Base-by-base conservation (phyloP, 164 flowering plant genomes). In the Protea cynaroides region DNA sequence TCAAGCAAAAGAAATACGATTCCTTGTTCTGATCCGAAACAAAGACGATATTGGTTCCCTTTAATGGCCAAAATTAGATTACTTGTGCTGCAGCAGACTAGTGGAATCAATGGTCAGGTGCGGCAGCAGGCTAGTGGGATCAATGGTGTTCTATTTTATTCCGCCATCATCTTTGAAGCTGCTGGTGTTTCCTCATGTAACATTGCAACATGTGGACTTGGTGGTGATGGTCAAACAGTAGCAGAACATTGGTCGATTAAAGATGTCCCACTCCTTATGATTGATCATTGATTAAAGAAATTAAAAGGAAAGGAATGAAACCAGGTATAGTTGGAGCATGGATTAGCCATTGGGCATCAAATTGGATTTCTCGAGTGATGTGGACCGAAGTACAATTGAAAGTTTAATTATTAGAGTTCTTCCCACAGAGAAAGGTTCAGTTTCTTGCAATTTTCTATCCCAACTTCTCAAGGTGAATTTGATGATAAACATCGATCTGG, bases 51-150 rank as follows among this genome's bases (percentile, higher is more conserved):
- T 71, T 92, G 92, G 90, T 85, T 76, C 64, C 98, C 98, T 58
- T 77, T 92, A 74, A 80, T 78, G 96, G 98, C 91, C 68, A 96
- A 96, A 74, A 86, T 86, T 70, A 97, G 92, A 51, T 71, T 91
- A 71, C 88, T 94, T 53, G 56, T 82, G 47, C 76, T 94, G 71
- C 98, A 94, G 72, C 98, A 94, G 75, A 80, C 86, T 43, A 72
- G 81, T 73, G 98, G 98, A 77, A n/a, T n/a, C n/a, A n/a, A n/a
- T n/a, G n/a, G n/a, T n/a, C n/a, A n/a, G n/a, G n/a, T n/a, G n/a
- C n/a, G n/a, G n/a, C n/a, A n/a, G n/a, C n/a, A n/a, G n/a, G n/a
- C n/a, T n/a, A n/a, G n/a, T n/a, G n/a, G n/a, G n/a, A 80, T 84
- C 38, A 94, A 94, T 78, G 98, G 82, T 52, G 86, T 94, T 72